Percentiles rank a stretch among this genome's conserved stretches.
Conservation (phyloP, 805 yeast genomes). For the Metschnikowia cubensis region DNA sequence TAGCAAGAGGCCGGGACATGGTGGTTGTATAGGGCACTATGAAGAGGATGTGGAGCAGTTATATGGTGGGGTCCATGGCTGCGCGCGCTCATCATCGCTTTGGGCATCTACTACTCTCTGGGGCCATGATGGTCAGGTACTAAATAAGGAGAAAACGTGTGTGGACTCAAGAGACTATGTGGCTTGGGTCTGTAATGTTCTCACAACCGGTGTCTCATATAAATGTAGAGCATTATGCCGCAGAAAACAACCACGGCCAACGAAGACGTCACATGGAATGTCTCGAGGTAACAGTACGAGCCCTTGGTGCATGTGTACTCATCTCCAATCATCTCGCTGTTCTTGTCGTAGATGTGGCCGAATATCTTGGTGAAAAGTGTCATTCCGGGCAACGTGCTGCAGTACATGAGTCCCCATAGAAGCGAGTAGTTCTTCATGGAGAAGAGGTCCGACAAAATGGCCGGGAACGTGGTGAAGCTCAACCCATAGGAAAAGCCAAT, state of each 20-base stretch:
- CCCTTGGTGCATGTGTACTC: constrained; percentile 23
- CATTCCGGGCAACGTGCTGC: constrained; percentile 31
- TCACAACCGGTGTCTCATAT: constrained; percentile 1
- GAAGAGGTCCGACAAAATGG: constrained; percentile 31
- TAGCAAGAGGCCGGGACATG: constrained; percentile 17
- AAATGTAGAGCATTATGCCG: constrained; percentile 14
- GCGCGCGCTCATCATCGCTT: neutral
- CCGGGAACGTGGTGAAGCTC: constrained; percentile 32
- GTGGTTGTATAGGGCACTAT: too few species aligned
- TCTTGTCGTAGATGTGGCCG: constrained; percentile 27
- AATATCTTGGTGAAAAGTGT: constrained; percentile 30
- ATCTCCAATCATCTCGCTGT: constrained; percentile 19
- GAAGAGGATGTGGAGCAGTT: too few species aligned
- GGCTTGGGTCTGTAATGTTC: neutral
- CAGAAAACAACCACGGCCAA: constrained; percentile 20
- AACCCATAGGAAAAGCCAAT: constrained; percentile 36
- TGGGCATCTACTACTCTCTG: neutral
- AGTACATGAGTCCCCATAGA: constrained; percentile 33
- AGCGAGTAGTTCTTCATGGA: constrained; percentile 31
- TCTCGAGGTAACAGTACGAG: constrained; percentile 25
- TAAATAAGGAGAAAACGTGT: too few species aligned
- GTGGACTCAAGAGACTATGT: neutral
- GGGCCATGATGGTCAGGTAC: too few species aligned
- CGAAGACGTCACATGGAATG: constrained; percentile 25
- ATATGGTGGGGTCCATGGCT: neutral